Evolutionary conservation across 805 yeast species (phyloP), one percentile per base, ranked within the genome.

Genomic region (Ogataea wickerhamii): DNA sequence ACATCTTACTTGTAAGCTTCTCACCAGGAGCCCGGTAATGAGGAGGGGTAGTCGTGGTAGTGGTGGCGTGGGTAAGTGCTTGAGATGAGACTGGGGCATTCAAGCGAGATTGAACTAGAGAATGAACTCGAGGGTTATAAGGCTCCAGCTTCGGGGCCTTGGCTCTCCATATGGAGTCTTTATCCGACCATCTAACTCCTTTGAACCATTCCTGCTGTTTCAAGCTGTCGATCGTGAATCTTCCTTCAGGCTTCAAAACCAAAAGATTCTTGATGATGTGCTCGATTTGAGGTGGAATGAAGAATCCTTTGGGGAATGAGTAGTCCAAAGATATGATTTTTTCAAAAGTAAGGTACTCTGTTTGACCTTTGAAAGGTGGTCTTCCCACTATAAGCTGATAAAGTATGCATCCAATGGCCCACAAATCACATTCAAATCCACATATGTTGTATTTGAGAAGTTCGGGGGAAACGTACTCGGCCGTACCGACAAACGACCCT

Each of bases 391-490:
- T 73, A 54, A 89, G 73, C 60, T 88, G 97, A 58, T 72, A 88
- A 27, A 89, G 61, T 25, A 88, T 84, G 61, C 97, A 88, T 1
- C 96, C 97, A 39, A 87, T 60, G 1, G 97, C 96, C 97, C 97
- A 88, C n/a, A 86, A 63, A 58, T 88, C 97, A 22, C 91, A 73
- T 45, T 82, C 82, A 54, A 78, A 84, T 14, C 95, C 93, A 55
- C 95, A 87, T 25, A 74, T 69, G 58, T 91, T 93, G 51, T 76
- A 71, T 34, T 80, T 74, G 34, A 93, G 67, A 28, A 93, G 66
- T 59, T 93, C 98, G 0, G 98, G 98, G 0, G 95, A 82, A 2
- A 93, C 96, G 55, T 89, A 89, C 56, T 89, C 97, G 0, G 98
- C 98, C 1, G 98, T 91, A 0, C 98, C 98, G 3, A 91, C 98